Evolutionary conservation across 441 rosid species (phyloP).

Genomic region (Syzygium malaccense): DNA sequence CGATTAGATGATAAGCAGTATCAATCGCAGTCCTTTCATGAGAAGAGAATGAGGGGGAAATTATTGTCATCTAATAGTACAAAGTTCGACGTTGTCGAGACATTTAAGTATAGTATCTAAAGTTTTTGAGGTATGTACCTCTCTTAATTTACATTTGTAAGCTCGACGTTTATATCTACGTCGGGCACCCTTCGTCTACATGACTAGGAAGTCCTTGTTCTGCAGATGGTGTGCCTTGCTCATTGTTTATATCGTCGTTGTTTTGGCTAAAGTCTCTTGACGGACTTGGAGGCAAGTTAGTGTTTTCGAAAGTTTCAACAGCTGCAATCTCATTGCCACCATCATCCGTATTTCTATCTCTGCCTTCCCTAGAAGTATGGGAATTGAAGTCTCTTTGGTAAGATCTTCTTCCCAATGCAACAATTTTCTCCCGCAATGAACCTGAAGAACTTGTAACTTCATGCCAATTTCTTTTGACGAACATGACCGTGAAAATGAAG

Average conservation of each 20-base stretch:
- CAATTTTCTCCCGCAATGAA: not conserved
- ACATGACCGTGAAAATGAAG: not conserved
- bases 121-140: not conserved
- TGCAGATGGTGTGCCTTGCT: no score
- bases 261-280: no score
- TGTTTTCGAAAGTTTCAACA: no score
- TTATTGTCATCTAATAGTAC: not conserved
- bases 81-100: not conserved
- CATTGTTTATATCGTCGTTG: no score
- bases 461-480: not conserved
- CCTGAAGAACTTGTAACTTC: not conserved
- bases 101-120: not conserved
- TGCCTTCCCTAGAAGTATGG: no score
- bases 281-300: no score
- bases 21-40: not conserved
- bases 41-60: not conserved
- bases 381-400: not conserved
- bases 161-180: rapidly evolving
- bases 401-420: not conserved
- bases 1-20: not conserved
- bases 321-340: no score
- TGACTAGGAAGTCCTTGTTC: not conserved
- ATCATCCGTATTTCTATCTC: no score
- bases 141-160: not conserved
- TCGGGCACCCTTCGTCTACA: not conserved